These are phyloP conservation scores for Myochromella boudieri DNA, from an alignment of 768 basidiomycete species.

Conservation along the genomic window DNA sequence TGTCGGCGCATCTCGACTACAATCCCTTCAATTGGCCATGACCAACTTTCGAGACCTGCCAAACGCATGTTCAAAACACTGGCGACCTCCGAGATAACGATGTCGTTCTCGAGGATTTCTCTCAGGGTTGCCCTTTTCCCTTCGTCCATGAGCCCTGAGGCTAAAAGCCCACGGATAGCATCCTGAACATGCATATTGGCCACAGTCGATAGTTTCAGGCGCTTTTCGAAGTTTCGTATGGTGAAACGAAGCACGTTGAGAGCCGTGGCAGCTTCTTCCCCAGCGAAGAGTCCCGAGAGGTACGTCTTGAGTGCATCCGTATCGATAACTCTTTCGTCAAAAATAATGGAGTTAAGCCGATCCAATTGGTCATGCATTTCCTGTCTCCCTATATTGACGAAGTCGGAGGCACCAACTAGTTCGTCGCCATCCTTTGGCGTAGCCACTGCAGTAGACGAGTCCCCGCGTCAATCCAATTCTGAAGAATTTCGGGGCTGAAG, in stretches of 20 bases:
- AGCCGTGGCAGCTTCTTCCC: conserved; percentile 27
- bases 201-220: conserved; percentile 26
- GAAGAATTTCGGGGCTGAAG: conserved; percentile 33
- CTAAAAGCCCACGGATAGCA: conserved; percentile 35
- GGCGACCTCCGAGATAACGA: conserved; percentile 38
- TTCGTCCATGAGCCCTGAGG: conserved; percentile 37
- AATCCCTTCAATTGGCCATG: conserved; percentile 43
- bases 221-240: conserved; percentile 26
- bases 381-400: conserved; percentile 36
- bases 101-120: conserved; percentile 39
- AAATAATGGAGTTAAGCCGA: conserved; percentile 38
- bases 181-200: conserved; percentile 23
- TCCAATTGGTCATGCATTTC: conserved; percentile 34
- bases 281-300: conserved; percentile 36
- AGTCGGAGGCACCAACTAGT: conserved; percentile 11
- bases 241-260: conserved; percentile 29
- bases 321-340: conserved; percentile 35
- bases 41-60: conserved; percentile 38
- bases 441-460: conserved; percentile 30
- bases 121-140: conserved; percentile 38
- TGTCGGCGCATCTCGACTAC: conserved; percentile 44
- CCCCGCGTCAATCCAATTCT: conserved; percentile 38
- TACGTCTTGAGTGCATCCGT: conserved; percentile 30
- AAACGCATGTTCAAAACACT: conserved; percentile 48
- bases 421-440: conserved; percentile 10